A percentile compares a stretch with the other conserved stretches of the same genome.
Conservation (phyloP, 208 protist genomes). For the Crithidia sp. region DNA sequence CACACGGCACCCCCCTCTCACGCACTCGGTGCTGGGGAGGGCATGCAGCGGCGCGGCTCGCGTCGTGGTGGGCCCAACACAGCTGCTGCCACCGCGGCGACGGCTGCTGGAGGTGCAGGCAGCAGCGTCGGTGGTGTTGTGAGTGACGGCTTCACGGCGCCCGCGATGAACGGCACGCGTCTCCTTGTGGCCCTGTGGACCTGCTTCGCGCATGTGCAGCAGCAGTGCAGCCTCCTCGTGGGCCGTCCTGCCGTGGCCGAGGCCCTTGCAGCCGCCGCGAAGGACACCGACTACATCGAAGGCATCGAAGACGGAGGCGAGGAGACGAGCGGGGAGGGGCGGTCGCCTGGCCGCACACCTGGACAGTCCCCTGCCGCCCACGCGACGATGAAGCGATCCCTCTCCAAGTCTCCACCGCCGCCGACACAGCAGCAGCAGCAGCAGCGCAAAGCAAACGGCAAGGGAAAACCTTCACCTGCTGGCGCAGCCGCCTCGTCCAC, state of each 20-base stretch:
- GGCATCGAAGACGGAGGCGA: not conserved
- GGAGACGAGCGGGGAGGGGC: not conserved
- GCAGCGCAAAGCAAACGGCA: not conserved
- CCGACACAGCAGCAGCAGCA: not conserved
- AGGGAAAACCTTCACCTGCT: not conserved
- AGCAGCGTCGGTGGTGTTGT: not conserved
- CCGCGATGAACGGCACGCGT: constrained; percentile 17
- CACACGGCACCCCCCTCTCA: too few relatives aligned
- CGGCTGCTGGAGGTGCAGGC: not conserved
- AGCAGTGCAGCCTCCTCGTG: constrained; percentile 27
- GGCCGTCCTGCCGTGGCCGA: constrained; percentile 23
- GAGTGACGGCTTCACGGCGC: not conserved
- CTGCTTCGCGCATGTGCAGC: constrained; percentile 26
- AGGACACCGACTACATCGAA: constrained; percentile 22
- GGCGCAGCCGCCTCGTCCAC: too few relatives aligned
- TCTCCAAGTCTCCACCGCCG: not conserved
- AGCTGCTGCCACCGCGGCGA: not conserved
- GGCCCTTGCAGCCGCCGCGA: constrained; percentile 21
- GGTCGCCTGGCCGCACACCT: not conserved
- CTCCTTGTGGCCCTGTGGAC: constrained; percentile 27
- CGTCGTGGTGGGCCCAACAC: not conserved
- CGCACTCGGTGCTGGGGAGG: not conserved
- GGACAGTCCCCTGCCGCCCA: not conserved
- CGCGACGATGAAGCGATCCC: too few relatives aligned
- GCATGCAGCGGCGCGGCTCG: not conserved